A percentile compares a stretch with the other conserved stretches of the same genome.
Conservation (phyloP, 2,329 filamentous ascomycete genomes). For the Biscogniauxia sp. region DNA sequence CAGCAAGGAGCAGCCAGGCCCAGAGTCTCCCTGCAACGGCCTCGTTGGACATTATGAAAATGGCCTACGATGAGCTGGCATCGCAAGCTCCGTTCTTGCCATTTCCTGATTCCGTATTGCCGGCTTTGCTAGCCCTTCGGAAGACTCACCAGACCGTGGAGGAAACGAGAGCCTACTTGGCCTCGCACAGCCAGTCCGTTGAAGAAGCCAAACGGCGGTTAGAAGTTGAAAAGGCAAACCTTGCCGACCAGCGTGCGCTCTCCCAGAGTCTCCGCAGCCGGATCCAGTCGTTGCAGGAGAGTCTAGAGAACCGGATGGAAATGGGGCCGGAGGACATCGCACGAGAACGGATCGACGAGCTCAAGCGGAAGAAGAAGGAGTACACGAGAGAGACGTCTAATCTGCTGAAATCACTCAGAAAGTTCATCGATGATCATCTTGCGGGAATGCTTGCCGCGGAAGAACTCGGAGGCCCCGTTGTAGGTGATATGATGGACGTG, state of each 20-base stretch:
- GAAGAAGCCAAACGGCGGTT: slow-evolving; percentile 46
- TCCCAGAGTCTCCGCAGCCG: slow-evolving; percentile 51
- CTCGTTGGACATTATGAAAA: slow-evolving; percentile 52
- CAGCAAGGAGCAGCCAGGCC: slow-evolving; percentile 10
- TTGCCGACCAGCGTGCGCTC: slow-evolving; percentile 57
- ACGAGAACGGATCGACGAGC: slow-evolving; percentile 58
- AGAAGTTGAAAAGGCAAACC: slow-evolving; percentile 48
- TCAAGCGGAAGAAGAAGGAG: slow-evolving; percentile 55
- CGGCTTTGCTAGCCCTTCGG: slow-evolving; percentile 68
- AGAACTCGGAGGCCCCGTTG: slow-evolving; percentile 78
- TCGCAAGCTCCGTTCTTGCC: slow-evolving; percentile 65
- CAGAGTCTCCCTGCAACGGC: slow-evolving; percentile 28
- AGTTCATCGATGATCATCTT: slow-evolving; percentile 69
- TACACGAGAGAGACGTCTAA: slow-evolving; percentile 61
- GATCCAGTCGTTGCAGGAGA: slow-evolving; percentile 57
- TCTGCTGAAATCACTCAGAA: slow-evolving; percentile 62
- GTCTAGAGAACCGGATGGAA: slow-evolving; percentile 54
- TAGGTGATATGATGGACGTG: slow-evolving; percentile 69
- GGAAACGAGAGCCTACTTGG: slow-evolving; percentile 62
- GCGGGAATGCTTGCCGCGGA: slow-evolving; percentile 78
- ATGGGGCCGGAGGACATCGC: slow-evolving; percentile 61
- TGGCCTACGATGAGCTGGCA: slow-evolving; percentile 64
- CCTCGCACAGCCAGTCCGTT: slow-evolving; percentile 40
- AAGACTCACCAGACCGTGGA: slow-evolving; percentile 62
- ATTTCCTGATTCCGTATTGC: slow-evolving; percentile 63